phyloP scores from a whole-genome alignment of 306 rosid genomes.

The Comarum palustre region DNA sequence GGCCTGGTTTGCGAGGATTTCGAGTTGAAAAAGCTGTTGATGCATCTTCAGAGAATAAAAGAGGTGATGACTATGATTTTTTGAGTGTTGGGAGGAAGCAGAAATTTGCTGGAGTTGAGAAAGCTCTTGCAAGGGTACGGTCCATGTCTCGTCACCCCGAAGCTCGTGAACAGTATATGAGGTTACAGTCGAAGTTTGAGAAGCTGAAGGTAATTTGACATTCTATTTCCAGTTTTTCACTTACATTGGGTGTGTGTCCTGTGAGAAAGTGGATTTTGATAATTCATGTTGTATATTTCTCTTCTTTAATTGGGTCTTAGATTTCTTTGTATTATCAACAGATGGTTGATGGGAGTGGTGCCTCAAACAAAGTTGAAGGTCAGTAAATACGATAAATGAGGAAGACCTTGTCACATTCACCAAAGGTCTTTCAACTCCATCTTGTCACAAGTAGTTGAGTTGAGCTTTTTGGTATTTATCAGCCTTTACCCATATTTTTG shows the following conservation, averaged over 20 bases:
- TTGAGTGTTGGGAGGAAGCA: conserved; percentile 58
- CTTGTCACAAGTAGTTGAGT: conserved; percentile 1
- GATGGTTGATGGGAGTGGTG: conserved; percentile 22
- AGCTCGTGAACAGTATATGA: conserved; percentile 66
- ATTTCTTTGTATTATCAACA: background rate
- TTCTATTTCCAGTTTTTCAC: background rate
- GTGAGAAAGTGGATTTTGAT: background rate
- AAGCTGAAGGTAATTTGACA: conserved; percentile 42
- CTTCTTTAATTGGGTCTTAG: background rate
- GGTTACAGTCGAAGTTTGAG: conserved; percentile 46
- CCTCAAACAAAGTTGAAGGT: conserved; percentile 7
- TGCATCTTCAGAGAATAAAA: conserved; percentile 30
- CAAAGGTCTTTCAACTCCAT: background rate
- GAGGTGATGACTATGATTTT: conserved; percentile 62
- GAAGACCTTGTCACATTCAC: conserved; percentile 5
- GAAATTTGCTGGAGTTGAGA: conserved; percentile 56
- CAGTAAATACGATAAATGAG: background rate
- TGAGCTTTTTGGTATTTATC: background rate
- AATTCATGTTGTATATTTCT: background rate
- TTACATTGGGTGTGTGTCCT: background rate
- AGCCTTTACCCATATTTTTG: conserved; percentile 2
- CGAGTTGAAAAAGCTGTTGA: conserved; percentile 30
- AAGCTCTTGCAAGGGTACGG: conserved; percentile 62
- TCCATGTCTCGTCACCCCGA: conserved; percentile 61
- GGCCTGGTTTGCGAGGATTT: conserved; percentile 68